Percentiles rank a stretch among this genome's conserved stretches.
phyloP scores from a whole-genome alignment of 768 basidiomycete species.

The Lyophyllum semitale region DNA sequence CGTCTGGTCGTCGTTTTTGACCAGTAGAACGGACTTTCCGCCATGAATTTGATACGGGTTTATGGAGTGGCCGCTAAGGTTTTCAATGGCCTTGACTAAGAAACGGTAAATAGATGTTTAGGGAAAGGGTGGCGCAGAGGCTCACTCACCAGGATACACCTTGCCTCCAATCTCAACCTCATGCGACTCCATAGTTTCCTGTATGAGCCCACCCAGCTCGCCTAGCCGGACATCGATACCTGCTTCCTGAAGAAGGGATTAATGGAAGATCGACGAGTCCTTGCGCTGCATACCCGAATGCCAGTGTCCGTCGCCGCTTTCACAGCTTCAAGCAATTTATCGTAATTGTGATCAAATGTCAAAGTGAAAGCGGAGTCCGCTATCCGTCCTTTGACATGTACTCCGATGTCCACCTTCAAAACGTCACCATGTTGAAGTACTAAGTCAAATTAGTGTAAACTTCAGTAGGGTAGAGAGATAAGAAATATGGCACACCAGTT shows the following conservation, averaged over 20 bases:
- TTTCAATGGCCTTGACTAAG: constrained; percentile 89
- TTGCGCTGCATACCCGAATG: constrained; percentile 55
- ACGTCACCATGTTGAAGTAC: constrained; percentile 85
- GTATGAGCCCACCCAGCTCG: constrained; percentile 88
- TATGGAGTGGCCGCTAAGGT: constrained; percentile 94
- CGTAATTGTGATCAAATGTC: constrained; percentile 85
- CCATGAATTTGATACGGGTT: constrained; percentile 91
- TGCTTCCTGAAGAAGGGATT: constrained; percentile 64
- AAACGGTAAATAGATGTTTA: not conserved
- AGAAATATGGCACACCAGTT: constrained; percentile 48
- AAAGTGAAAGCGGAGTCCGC: constrained; percentile 96
- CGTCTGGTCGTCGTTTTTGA: constrained; percentile 85
- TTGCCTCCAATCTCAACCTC: constrained; percentile 93
- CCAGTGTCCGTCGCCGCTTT: constrained; percentile 95
- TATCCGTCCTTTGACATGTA: constrained; percentile 96
- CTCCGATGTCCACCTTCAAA: constrained; percentile 96
- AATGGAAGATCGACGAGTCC: not conserved
- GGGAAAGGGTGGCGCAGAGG: constrained; percentile 7
- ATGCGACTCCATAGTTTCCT: constrained; percentile 99
- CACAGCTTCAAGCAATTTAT: constrained; percentile 87
- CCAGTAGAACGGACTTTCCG: constrained; percentile 88
- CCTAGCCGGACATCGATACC: constrained; percentile 95
- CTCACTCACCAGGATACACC: constrained; percentile 72
- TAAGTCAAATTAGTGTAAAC: constrained; percentile 26
- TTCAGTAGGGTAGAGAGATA: not conserved